phyloP scores from a whole-genome alignment of 345 rosid species.

The Psidium friedrichsthalianum region DNA sequence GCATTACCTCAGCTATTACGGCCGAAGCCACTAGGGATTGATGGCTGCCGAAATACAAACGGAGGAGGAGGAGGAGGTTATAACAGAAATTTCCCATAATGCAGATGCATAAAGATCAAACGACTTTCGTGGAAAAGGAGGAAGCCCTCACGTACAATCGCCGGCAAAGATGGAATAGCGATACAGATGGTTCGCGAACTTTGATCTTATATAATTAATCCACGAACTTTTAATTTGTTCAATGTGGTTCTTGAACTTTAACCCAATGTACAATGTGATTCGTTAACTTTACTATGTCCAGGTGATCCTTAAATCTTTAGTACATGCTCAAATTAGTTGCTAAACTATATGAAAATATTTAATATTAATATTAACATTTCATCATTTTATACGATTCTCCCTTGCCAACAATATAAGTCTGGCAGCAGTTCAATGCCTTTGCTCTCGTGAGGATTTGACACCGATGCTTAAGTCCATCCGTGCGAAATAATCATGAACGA shows the following conservation, averaged over 20 bases:
- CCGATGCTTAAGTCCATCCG: background rate
- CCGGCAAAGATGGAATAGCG: no score
- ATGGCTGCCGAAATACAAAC: background rate
- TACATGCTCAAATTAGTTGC: no score
- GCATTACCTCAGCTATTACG: background rate
- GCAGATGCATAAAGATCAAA: background rate
- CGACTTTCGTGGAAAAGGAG: background rate
- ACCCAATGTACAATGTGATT: no score
- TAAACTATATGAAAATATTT: no score
- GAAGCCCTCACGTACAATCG: background rate
- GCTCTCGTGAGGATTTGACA: background rate
- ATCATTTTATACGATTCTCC: no score
- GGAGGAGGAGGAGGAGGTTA: background rate
- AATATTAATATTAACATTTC: no score
- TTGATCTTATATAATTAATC: no score
- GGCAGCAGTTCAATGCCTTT: background rate
- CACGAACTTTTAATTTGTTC: no score
- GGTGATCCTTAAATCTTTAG: no score
- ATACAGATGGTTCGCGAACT: no score
- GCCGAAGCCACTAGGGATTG: background rate
- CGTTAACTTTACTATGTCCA: no score
- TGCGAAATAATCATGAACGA: background rate
- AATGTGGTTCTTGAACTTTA: no score
- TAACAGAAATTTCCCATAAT: background rate
- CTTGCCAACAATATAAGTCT: background rate